Percentiles rank a stretch among this genome's conserved stretches.
These are phyloP conservation scores for Gonium pectorale DNA, from an alignment of 139 green algal species.

Conservation along the genomic window DNA sequence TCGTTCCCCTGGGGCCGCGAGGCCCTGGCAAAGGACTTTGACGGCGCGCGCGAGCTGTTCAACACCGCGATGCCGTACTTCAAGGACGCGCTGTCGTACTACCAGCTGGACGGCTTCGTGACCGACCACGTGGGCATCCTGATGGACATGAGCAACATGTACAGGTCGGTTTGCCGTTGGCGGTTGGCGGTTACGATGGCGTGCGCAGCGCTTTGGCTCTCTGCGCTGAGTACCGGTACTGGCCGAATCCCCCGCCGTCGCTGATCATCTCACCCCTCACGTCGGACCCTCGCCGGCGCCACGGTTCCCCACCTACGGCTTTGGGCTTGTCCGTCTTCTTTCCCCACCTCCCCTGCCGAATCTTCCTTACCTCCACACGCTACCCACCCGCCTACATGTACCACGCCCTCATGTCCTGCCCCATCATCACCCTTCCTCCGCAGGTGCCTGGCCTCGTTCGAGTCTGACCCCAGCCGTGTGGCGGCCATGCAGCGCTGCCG, in stretches of 20 bases:
- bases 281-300: too few species aligned
- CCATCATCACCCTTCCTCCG: neutral
- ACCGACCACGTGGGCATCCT: conserved; percentile 65
- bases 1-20: conserved; percentile 49
- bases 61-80: conserved; percentile 58
- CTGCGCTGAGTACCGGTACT: neutral
- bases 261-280: too few species aligned
- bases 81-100: conserved; percentile 60
- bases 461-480: conserved; percentile 45
- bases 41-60: conserved; percentile 54
- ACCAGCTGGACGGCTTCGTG: conserved; percentile 71
- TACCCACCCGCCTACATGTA: too few species aligned
- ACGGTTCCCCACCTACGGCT: too few species aligned
- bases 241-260: too few species aligned
- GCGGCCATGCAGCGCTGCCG: conserved; percentile 63
- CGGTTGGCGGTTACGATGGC: neutral
- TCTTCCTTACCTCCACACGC: too few species aligned
- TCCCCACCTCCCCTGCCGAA: too few species aligned
- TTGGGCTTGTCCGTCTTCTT: too few species aligned
- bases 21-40: conserved; percentile 46
- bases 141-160: conserved; percentile 71
- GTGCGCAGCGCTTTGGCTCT: too few species aligned
- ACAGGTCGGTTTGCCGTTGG: conserved; percentile 58
- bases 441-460: conserved; percentile 69
- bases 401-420: too few species aligned